phyloP scores from a whole-genome alignment of 176 grass and related monocot genomes.

The Avena sativa region DNA sequence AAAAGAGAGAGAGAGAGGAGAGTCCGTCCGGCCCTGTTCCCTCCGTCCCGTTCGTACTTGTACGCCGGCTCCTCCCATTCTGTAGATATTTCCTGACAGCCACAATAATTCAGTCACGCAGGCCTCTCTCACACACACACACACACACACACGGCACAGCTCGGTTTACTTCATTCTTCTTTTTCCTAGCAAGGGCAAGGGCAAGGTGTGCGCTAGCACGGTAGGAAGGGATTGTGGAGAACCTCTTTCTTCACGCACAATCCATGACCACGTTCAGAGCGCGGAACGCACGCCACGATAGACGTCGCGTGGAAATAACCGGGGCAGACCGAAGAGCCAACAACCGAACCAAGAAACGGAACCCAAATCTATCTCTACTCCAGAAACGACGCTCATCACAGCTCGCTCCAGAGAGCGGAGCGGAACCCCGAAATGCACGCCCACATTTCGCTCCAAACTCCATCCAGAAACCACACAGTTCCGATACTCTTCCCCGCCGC shows the following conservation, averaged over 20 bases:
- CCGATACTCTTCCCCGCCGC: background rate
- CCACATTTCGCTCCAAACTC: background rate
- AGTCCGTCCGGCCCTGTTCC: background rate
- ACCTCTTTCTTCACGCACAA: conserved; percentile 51
- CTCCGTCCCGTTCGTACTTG: background rate
- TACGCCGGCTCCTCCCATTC: too few relatives aligned
- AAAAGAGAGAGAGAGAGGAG: background rate
- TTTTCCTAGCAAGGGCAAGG: too few relatives aligned
- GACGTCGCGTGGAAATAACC: background rate
- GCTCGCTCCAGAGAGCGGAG: background rate
- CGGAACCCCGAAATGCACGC: background rate
- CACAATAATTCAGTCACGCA: conserved; percentile 33
- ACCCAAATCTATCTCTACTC: background rate
- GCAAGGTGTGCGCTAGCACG: too few relatives aligned
- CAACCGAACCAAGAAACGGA: background rate
- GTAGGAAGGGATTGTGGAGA: too few relatives aligned
- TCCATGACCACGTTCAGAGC: conserved; percentile 27
- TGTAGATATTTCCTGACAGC: background rate
- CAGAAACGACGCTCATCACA: background rate
- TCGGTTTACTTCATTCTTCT: background rate
- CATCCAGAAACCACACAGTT: background rate
- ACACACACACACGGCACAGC: too few relatives aligned
- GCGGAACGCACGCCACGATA: background rate
- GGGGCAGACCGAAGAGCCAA: background rate
- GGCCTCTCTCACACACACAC: background rate